Base-by-base conservation (phyloP, 2,329 filamentous ascomycete species). In the Chrysoporthe puriensis region DNA sequence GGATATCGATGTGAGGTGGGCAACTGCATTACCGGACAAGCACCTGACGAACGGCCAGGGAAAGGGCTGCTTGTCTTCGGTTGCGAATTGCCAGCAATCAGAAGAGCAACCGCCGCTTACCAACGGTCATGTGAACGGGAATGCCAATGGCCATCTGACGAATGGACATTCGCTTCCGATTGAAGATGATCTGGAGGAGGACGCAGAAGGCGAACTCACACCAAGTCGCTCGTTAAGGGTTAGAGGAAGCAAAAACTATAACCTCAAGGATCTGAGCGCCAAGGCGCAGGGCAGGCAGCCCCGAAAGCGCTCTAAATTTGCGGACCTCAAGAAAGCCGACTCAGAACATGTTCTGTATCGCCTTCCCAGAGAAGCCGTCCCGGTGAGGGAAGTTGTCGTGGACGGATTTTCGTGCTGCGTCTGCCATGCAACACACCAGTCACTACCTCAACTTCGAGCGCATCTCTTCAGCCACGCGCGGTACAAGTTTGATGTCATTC, bases 221-320 rank as follows among this genome's bases (percentile, higher is more conserved):
- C 85, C 85, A 0, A 85, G 80, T 64, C 81, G 85, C 67, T 83
- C 83, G 1, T 75, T 86, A 21, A 81, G 86, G 56, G 77, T 78
- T 18, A 81, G 86, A 63, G 80, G 76, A 21, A 79, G 78, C 54
- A 82, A 81, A 66, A 84, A 84, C 69, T 90, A 90, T 73, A 90
- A 90, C 70, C 75, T 89, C 48, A 89, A 88, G 73, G 79, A 84
- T 14, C 77, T 89, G 18, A 88, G 84, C 74, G 85, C 86, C 71
- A 84, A 85, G 71, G 85, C 85, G 6, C 81, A 86, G 63, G 85
- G 86, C 4, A 85, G 81, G 71, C 82, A 84, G 56, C 73, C 75
- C 21, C 81, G 80, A 69, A 84, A 82, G 70, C 80, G 79, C n/a
- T 62, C 66, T 21, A 63, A 57, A 34, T 56, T 48, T 42, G 44